Evolutionary conservation across 2,329 filamentous ascomycete species (phyloP), one percentile per base, ranked within the genome.

Genomic region (Metarhizium anisopliae): DNA sequence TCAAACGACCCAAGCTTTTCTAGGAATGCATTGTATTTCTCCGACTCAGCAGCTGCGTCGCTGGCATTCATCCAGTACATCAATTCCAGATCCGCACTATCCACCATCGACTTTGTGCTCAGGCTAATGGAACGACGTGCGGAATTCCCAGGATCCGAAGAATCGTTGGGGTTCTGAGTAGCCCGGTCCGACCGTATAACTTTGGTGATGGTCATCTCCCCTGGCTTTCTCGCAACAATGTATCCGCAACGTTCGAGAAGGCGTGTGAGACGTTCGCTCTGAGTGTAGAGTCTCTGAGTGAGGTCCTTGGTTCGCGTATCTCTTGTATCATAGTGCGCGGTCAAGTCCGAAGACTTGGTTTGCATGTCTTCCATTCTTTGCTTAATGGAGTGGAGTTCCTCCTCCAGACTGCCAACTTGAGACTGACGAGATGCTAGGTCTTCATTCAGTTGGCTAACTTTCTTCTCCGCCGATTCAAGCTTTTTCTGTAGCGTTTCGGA

Each of bases 181-280:
- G 67, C 68, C 59, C 83, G 78, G 60, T 86, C 84, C 3, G 81
- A 74, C 18, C 81, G 79, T 4, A 83, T 81, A 36, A 86, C 70
- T 62, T 90, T 88, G 65, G 90, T 88, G 51, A 96, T 85, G 1
- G 81, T 72, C 81, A 95, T 90, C 14, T 78, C 78, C 25, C 83
- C 82, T 45, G 87, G 84, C 59, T 90, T 84, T 38, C 90, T 84
- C 2, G 84, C 83, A 16, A 97, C 81, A 0, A 87, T 84, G 66
- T 94, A 96, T 13, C 93, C 93, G 4, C 97, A 78, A 35, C 90
- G 83, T 66, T 97, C 92, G 0, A 99, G 77, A 51, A 99, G 82
- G 53, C 87, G 84, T 57, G 83, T 82, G n/a, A 96, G 77, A 29
- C 90, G 86, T 62, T 95, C 89, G 59, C 94, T 92, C 59, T 96